Evolutionary conservation across 257 asterid species (phyloP).

Genomic region (Fraxinus quadrangulata): DNA sequence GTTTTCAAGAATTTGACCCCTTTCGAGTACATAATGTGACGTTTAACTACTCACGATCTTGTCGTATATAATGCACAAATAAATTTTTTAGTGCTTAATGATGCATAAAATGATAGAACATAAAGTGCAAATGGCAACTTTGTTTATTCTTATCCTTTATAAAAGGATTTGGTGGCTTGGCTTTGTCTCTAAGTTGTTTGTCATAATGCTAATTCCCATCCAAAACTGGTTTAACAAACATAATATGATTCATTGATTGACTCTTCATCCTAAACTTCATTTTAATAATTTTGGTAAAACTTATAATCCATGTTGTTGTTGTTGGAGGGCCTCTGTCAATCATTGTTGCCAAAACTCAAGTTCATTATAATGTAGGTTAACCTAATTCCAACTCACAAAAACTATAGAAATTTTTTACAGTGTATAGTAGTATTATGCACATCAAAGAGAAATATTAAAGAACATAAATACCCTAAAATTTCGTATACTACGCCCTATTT

Average conservation of each 20-base stretch:
- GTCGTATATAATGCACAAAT: neutral
- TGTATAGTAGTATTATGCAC: neutral
- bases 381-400: neutral
- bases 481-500: no score
- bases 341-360: neutral
- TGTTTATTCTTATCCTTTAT: neutral
- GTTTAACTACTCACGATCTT: neutral
- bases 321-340: neutral
- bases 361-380: no score
- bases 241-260: conserved; percentile 3
- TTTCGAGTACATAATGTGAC: neutral
- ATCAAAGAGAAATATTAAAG: no score
- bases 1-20: neutral
- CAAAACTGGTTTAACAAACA: neutral
- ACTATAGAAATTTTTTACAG: neutral
- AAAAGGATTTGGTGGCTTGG: conserved; percentile 47
- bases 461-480: neutral
- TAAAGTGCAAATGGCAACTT: neutral
- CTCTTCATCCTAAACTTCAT: neutral
- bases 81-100: neutral
- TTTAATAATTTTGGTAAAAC: neutral
- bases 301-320: neutral
- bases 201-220: neutral
- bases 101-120: neutral
- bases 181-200: conserved; percentile 41